Evolutionary conservation across 1,284 basidiomycete genomes (phyloP), one percentile per base, ranked within the genome.

Genomic region (Ceratobasidium sp.): DNA sequence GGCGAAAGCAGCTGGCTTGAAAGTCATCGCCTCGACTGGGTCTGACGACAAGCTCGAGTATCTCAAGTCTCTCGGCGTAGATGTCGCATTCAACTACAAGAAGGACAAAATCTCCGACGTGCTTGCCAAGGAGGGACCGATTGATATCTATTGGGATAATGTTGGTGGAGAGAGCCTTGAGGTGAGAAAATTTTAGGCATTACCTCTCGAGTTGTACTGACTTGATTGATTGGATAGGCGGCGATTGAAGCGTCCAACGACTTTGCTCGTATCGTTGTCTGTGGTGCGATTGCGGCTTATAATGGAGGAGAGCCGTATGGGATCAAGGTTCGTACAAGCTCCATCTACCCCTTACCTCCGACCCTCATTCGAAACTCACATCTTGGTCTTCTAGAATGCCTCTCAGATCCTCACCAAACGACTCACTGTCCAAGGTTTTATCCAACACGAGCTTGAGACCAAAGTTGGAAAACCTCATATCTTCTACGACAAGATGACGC

Each of bases 71-170:
- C 84, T 94, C 61, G 93, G 93, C 0, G 90, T 90, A 5, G 93
- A 95, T 82, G 88, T 90, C 15, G 91, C 89, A 0, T 90, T 95
- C 86, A 93, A 95, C 85, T 95, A 95, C 87, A 95, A 94, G 85
- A 89, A 86, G 0, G 84, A 84, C 20, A 84, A 85, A 63, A 89
- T 89, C 13, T 85, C 84, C 55, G 86, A 89, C 39, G 87, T 91
- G 2, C 87, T 94, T 79, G 85, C 86, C 80, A 88, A 89, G 81
- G 87, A 91, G 75, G 91, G 92, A 0, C 86, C 89, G 10, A 88
- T 92, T 79, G 87, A 88, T 81, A 85, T 89, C n/a, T 87, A 85
- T 82, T 88, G 86, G 82, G 88, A 89, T 79, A 88, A 89, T 81
- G 87, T 87, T 83, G 82, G 84, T 0, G 83, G 83, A 5, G 79